phyloP scores from a whole-genome alignment of 225 moss, liverwort and hornwort species.

The Ulota crispa region DNA sequence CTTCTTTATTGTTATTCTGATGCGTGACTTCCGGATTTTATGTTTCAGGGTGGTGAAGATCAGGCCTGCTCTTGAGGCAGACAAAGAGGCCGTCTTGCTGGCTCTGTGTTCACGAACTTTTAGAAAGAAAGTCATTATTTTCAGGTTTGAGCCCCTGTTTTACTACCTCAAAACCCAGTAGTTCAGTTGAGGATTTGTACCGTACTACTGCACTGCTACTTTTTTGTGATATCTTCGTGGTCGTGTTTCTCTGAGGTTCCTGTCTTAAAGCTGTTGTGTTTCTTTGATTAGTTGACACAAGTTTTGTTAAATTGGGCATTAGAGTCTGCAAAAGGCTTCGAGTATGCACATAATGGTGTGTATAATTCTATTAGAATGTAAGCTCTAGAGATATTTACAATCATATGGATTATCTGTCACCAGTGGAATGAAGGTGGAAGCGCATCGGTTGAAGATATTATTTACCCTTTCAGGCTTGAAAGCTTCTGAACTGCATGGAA shows the following conservation, averaged over 20 bases:
- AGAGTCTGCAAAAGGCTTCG: constrained; percentile 6
- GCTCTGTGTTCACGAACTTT: constrained; percentile 90
- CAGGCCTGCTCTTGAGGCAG: constrained; percentile 79
- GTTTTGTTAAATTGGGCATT: not conserved
- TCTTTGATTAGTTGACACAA: not conserved
- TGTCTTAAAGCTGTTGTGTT: not conserved
- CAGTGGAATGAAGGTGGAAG: constrained; percentile 96
- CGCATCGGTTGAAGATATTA: constrained; percentile 94
- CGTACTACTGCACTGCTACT: not conserved
- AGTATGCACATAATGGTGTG: not conserved
- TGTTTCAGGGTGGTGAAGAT: constrained; percentile 80
- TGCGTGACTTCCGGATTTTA: constrained; percentile 15
- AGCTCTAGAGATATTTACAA: constrained; percentile 8
- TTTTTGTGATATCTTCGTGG: not conserved
- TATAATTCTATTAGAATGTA: not conserved
- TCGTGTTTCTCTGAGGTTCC: not conserved
- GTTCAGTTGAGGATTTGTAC: not conserved
- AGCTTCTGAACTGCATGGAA: constrained; percentile 96
- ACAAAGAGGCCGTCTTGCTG: constrained; percentile 87
- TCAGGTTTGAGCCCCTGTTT: constrained; percentile 59
- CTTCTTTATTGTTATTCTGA: constrained; percentile 14
- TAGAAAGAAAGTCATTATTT: constrained; percentile 82
- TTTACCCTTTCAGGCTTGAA: constrained; percentile 91
- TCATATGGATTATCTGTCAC: constrained; percentile 19
- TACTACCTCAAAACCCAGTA: not conserved